phyloP scores from a whole-genome alignment of 305 asterid genomes.

The Ilex paraguariensis region DNA sequence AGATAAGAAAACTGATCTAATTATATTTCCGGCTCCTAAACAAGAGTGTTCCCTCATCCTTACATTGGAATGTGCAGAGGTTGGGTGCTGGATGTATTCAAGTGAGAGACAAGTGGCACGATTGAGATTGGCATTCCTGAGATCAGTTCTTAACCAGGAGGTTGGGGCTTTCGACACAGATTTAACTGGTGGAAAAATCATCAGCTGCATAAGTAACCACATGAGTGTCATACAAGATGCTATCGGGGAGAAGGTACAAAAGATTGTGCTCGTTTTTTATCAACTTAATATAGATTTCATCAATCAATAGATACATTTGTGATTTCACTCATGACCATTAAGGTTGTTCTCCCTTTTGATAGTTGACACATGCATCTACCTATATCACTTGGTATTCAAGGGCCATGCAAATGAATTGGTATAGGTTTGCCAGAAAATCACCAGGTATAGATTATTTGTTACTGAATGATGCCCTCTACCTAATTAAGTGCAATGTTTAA shows the following conservation, averaged over 20 bases:
- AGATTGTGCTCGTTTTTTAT: slow-evolving; percentile 2
- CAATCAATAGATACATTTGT: background rate
- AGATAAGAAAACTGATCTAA: background rate
- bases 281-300: background rate
- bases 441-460: too few relatives aligned
- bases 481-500: too few relatives aligned
- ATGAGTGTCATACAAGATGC: slow-evolving; percentile 79
- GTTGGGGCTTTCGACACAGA: slow-evolving; percentile 76
- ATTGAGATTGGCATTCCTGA: slow-evolving; percentile 52
- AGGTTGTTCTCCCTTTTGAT: too few relatives aligned
- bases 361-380: too few relatives aligned
- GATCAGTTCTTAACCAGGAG: slow-evolving; percentile 63
- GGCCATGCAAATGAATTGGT: background rate
- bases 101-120: slow-evolving; percentile 74
- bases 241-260: slow-evolving; percentile 74
- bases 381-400: background rate
- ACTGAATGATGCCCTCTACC: too few relatives aligned
- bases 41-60: background rate
- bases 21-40: slow-evolving; percentile 7
- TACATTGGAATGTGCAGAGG: slow-evolving; percentile 42
- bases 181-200: slow-evolving; percentile 62
- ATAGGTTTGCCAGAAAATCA: too few relatives aligned
- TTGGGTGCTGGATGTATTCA: slow-evolving; percentile 89
- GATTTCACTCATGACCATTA: too few relatives aligned
- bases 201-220: slow-evolving; percentile 61